A percentile compares a stretch with the other conserved stretches of the same genome.
Evolutionary conservation across 257 asterid genomes (phyloP).

Genomic region (Penstemon newberryi): DNA sequence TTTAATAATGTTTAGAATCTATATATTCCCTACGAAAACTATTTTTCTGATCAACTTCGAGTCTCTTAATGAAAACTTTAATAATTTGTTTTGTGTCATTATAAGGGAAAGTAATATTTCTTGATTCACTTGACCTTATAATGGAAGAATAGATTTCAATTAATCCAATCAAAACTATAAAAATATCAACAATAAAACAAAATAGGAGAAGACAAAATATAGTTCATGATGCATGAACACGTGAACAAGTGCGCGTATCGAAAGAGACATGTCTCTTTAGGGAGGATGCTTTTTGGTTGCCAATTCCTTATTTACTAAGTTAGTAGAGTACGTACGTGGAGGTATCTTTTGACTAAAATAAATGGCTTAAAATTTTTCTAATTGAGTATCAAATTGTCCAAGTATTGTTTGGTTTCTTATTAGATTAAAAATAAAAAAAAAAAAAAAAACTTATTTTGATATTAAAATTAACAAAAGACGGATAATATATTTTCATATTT

Average conservation of each 20-base stretch:
- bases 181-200: not conserved
- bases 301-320: slow-evolving; percentile 71
- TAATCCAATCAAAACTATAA: not conserved
- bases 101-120: slow-evolving; percentile 1
- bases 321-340: slow-evolving; percentile 29
- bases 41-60: not conserved
- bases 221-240: not conserved
- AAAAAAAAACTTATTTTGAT: too few relatives aligned
- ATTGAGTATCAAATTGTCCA: too few relatives aligned
- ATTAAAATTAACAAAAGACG: too few relatives aligned
- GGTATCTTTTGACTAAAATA: slow-evolving; percentile 44
- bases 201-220: not conserved
- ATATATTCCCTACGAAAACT: too few relatives aligned
- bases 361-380: not conserved
- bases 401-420: too few relatives aligned
- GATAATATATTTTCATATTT: too few relatives aligned
- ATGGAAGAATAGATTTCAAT: slow-evolving; percentile 14
- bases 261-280: slow-evolving; percentile 30
- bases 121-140: slow-evolving; percentile 10
- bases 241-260: slow-evolving; percentile 25
- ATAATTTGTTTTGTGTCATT: not conserved
- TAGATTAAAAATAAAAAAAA: too few relatives aligned
- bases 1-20: too few relatives aligned
- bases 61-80: not conserved
- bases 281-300: slow-evolving; percentile 30